These are phyloP conservation scores for Cutaneotrichosporon sp. DNA, from an alignment of 1,284 basidiomycete genomes.

Conservation along the genomic window DNA sequence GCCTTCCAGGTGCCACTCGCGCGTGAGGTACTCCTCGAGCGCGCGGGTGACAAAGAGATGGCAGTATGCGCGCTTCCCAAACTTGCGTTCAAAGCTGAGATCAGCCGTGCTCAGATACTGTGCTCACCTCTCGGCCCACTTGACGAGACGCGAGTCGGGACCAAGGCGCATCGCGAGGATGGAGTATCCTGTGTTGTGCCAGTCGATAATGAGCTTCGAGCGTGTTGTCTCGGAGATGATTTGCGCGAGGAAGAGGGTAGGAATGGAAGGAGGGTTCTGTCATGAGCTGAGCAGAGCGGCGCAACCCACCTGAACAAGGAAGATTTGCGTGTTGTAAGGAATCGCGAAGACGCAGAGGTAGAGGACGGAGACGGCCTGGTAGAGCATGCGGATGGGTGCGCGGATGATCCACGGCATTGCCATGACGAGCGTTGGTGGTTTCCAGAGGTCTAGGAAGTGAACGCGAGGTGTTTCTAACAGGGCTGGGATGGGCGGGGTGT, in stretches of 20 bases:
- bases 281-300: neutral
- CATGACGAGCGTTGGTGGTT: conserved; percentile 62
- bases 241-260: conserved; percentile 82
- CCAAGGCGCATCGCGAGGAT: conserved; percentile 82
- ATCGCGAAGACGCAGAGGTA: conserved; percentile 57
- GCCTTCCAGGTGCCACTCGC: conserved; percentile 76
- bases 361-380: conserved; percentile 64
- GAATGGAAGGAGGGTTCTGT: conserved; percentile 94
- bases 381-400: conserved; percentile 73
- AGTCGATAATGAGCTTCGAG: conserved; percentile 89
- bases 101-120: neutral
- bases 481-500: conserved; percentile 66
- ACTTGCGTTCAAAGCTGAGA: conserved; percentile 70
- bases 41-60: conserved; percentile 93
- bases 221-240: conserved; percentile 63
- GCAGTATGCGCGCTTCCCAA: conserved; percentile 73
- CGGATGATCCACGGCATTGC: conserved; percentile 60
- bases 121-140: conserved; percentile 64
- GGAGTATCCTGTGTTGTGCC: conserved; percentile 97
- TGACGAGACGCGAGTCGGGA: conserved; percentile 62
- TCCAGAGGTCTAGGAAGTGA: conserved; percentile 61
- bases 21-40: conserved; percentile 67
- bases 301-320: conserved; percentile 75
- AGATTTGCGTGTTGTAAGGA: conserved; percentile 68
- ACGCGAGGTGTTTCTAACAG: conserved; percentile 62